Evolutionary conservation across 2,329 filamentous ascomycete species (phyloP).

Genomic region (Cadophora sp.): DNA sequence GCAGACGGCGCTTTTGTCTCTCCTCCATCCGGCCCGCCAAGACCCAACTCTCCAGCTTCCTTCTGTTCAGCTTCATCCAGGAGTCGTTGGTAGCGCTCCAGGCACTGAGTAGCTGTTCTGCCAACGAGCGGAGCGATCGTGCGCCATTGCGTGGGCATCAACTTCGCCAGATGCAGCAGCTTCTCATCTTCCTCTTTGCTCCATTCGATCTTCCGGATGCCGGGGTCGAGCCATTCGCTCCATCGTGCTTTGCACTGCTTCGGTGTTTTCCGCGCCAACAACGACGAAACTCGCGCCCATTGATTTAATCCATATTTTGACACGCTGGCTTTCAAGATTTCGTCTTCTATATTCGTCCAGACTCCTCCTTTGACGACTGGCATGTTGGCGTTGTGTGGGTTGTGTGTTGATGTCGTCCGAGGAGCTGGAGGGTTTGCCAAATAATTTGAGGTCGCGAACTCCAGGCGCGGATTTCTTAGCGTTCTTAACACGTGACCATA

Average conservation of each 20-base stretch:
- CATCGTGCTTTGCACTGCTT: slow-evolving; percentile 99
- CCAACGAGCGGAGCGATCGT: slow-evolving; percentile 98
- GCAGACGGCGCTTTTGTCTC: slow-evolving; percentile 88
- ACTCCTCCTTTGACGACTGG: slow-evolving; percentile 77
- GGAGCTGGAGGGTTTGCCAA: slow-evolving; percentile 1
- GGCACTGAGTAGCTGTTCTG: slow-evolving; percentile 93
- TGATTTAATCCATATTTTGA: slow-evolving; percentile 96
- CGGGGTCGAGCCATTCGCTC: slow-evolving; percentile 97
- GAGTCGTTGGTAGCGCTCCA: slow-evolving; percentile 95
- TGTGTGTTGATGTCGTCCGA: slow-evolving; percentile 10
- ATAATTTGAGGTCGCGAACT: slow-evolving; percentile 13
- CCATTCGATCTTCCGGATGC: slow-evolving; percentile 99
- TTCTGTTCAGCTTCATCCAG: slow-evolving; percentile 93
- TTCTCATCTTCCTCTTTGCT: slow-evolving; percentile 99
- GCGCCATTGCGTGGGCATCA: slow-evolving; percentile 99
- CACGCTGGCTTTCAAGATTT: slow-evolving; percentile 88
- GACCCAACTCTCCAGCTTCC: slow-evolving; percentile 79
- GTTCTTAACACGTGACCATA: not conserved
- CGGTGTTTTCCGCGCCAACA: slow-evolving; percentile 94
- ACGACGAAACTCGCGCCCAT: slow-evolving; percentile 97
- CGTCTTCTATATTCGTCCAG: slow-evolving; percentile 84
- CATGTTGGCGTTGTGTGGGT: slow-evolving; percentile 53
- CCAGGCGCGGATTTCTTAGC: not conserved
- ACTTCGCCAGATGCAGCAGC: slow-evolving; percentile 91
- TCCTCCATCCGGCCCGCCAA: slow-evolving; percentile 85